Percentiles rank a stretch among this genome's conserved stretches.
Evolutionary conservation across 2,329 filamentous ascomycete genomes (phyloP).

Genomic region (Apiospora saccharicola): DNA sequence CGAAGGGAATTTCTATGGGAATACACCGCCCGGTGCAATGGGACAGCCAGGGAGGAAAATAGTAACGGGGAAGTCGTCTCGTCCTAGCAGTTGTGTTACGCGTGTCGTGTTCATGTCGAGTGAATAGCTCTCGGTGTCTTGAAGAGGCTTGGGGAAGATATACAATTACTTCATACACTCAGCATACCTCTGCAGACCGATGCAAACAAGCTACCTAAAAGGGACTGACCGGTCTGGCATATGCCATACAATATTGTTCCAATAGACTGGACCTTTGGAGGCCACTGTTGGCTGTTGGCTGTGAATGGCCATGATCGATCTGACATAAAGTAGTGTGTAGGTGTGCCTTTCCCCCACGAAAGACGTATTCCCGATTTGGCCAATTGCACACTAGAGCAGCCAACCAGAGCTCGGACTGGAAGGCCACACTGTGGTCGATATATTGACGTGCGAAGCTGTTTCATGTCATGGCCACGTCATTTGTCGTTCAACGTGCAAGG

Average conservation of each 20-base stretch:
- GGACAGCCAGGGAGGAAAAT: neutral
- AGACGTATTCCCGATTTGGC: constrained; percentile 3
- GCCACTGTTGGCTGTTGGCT: neutral
- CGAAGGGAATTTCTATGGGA: neutral
- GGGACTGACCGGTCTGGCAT: constrained; percentile 3
- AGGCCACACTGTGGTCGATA: neutral
- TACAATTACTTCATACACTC: constrained; percentile 1
- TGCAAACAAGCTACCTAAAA: neutral
- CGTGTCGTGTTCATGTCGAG: neutral
- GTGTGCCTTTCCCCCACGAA: neutral
- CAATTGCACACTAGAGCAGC: constrained; percentile 14
- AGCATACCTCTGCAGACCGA: constrained; percentile 10
- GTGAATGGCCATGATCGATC: constrained; percentile 6
- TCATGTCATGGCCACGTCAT: constrained; percentile 15
- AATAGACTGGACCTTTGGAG: constrained; percentile 1
- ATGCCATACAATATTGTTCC: neutral
- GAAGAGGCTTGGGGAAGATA: constrained; percentile 3
- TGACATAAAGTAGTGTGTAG: neutral
- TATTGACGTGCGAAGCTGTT: constrained; percentile 5
- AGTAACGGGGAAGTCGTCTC: neutral
- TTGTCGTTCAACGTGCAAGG: neutral
- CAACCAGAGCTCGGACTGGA: neutral
- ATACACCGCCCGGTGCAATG: neutral
- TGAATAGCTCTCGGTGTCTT: neutral
- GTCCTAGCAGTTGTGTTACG: neutral